Evolutionary conservation across 805 yeast genomes (phyloP).

Genomic region (Zygosaccharomyces lentus): DNA sequence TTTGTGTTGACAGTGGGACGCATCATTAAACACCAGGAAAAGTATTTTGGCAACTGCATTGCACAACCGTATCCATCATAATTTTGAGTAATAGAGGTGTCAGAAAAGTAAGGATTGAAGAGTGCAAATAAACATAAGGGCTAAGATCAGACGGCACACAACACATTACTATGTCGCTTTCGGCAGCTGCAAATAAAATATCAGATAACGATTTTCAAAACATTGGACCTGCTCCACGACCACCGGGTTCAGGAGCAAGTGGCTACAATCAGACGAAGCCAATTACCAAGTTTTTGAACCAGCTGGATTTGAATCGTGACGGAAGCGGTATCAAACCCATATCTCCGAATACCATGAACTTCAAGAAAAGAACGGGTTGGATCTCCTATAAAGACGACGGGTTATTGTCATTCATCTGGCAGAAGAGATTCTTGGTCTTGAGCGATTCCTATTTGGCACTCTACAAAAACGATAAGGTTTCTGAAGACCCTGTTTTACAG

Average conservation of each 20-base stretch:
- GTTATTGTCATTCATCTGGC: constrained; percentile 85
- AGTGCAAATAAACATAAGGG: not conserved
- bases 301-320: constrained; percentile 38
- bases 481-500: constrained; percentile 45
- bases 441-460: constrained; percentile 71
- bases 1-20: not conserved
- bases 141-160: not conserved
- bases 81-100: not conserved
- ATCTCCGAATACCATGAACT: constrained; percentile 15
- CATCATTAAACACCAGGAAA: not conserved
- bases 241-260: constrained; percentile 36
- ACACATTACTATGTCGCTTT: constrained; percentile 37
- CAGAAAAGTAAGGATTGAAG: not conserved
- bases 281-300: constrained; percentile 33
- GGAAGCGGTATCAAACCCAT: constrained; percentile 13
- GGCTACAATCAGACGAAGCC: constrained; percentile 37
- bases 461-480: constrained; percentile 57
- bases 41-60: not conserved
- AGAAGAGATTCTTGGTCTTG: constrained; percentile 75
- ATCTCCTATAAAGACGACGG: constrained; percentile 92
- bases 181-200: constrained; percentile 43
- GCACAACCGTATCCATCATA: not conserved
- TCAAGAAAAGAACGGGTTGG: constrained; percentile 57
- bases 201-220: constrained; percentile 48
- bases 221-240: constrained; percentile 54